These are phyloP conservation scores for Styphnolobium japonicum DNA, from an alignment of 306 rosid genomes.

Conservation along the genomic window DNA sequence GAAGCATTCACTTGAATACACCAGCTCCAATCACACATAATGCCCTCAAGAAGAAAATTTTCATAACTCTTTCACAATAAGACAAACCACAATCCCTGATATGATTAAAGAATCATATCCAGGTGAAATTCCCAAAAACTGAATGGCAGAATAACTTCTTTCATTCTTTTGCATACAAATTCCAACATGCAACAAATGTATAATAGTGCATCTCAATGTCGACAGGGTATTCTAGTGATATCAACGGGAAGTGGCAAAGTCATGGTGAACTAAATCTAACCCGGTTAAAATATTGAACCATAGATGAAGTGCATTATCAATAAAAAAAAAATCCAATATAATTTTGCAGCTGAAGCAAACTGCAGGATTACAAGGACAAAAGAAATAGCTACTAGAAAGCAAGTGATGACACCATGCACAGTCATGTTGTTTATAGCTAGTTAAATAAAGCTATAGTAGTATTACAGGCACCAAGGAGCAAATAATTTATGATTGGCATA, in stretches of 20 bases:
- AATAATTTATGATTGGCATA: too few species aligned
- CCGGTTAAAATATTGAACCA: neutral
- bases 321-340: neutral
- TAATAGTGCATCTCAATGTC: neutral
- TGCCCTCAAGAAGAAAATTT: neutral
- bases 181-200: neutral
- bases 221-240: too few species aligned
- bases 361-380: too few species aligned
- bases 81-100: neutral
- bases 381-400: too few species aligned
- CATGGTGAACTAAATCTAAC: neutral
- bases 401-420: too few species aligned
- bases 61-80: neutral
- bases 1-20: neutral
- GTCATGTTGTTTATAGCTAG: too few species aligned
- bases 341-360: too few species aligned
- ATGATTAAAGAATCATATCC: neutral
- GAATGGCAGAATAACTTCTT: neutral
- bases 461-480: too few species aligned
- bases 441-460: too few species aligned
- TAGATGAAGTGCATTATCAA: neutral
- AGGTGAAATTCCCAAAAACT: neutral
- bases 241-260: neutral
- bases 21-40: constrained; percentile 1
- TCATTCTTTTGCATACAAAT: neutral